phyloP scores from a whole-genome alignment of 305 asterid species.

The Rubia balearica region DNA sequence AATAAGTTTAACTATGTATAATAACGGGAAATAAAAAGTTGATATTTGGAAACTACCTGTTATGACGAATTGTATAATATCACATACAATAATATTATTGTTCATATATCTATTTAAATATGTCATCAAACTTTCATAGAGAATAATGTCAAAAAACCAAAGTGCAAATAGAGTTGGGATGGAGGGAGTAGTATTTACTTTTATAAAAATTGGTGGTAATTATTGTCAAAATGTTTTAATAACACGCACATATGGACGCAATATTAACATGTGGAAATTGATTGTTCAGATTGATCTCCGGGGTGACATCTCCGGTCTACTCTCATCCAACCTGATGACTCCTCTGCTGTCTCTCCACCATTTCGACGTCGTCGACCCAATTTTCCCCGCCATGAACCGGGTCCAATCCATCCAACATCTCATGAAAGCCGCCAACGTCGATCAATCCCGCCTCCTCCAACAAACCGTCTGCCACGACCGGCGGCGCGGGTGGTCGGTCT shows the following conservation, averaged over 20 bases:
- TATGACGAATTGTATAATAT: too few relatives aligned
- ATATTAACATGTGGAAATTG: background rate
- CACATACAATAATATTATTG: too few relatives aligned
- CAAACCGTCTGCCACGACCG: slow-evolving; percentile 41
- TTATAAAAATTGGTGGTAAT: too few relatives aligned
- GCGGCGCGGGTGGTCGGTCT: slow-evolving; percentile 34
- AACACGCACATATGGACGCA: background rate
- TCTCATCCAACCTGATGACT: slow-evolving; percentile 30
- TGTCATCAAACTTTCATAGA: too few relatives aligned
- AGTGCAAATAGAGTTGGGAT: too few relatives aligned
- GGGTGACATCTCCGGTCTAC: slow-evolving; percentile 30
- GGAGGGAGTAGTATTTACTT: too few relatives aligned
- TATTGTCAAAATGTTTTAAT: too few relatives aligned
- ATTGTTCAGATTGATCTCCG: slow-evolving; percentile 33
- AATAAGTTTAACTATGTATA: too few relatives aligned
- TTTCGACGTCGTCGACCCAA: slow-evolving; percentile 34
- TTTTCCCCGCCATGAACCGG: slow-evolving; percentile 32
- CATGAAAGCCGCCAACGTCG: slow-evolving; percentile 36
- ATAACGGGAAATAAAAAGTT: too few relatives aligned
- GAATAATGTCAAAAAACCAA: too few relatives aligned
- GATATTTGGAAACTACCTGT: too few relatives aligned
- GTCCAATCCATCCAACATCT: slow-evolving; percentile 26
- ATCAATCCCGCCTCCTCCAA: slow-evolving; percentile 39
- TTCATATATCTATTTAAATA: too few relatives aligned
- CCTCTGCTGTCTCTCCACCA: slow-evolving; percentile 38